These are phyloP conservation scores for Royoungia palumana DNA, from an alignment of 768 basidiomycete genomes.

Conservation along the genomic window DNA sequence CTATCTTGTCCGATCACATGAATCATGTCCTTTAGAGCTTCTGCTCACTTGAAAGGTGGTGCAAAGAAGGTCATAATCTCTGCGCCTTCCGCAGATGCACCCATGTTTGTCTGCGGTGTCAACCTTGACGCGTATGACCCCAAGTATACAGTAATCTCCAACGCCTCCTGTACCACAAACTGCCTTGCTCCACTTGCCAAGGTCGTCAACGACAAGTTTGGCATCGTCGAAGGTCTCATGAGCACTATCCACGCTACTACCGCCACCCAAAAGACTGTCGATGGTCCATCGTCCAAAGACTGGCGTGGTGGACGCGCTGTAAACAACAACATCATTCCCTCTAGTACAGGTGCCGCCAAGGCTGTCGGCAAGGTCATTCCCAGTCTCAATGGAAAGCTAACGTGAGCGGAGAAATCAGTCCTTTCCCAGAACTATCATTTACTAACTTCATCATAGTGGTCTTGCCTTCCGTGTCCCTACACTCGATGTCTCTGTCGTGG, in stretches of 20 bases:
- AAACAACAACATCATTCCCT: constrained; percentile 98
- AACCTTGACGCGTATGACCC: constrained; percentile 92
- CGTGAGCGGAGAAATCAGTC: constrained; percentile 48
- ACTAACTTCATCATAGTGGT: constrained; percentile 46
- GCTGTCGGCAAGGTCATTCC: constrained; percentile 99
- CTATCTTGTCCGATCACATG: constrained; percentile 1
- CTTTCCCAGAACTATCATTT: constrained; percentile 1
- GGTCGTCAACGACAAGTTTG: constrained; percentile 95
- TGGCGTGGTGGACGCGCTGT: constrained; percentile 97
- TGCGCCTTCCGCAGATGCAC: constrained; percentile 94
- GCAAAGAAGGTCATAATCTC: constrained; percentile 99
- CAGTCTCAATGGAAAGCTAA: constrained; percentile 93
- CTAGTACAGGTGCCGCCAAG: constrained; percentile 98
- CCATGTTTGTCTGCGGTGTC: constrained; percentile 94
- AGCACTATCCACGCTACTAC: constrained; percentile 97
- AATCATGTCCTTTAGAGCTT: constrained; percentile 50
- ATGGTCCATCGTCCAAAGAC: constrained; percentile 93
- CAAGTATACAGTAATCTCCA: constrained; percentile 91
- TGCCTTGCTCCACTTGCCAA: constrained; percentile 99
- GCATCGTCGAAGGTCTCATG: constrained; percentile 97
- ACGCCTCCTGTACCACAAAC: constrained; percentile 99
- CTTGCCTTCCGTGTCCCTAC: constrained; percentile 98
- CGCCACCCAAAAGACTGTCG: constrained; percentile 93
- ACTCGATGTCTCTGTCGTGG: constrained; percentile 95
- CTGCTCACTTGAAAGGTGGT: constrained; percentile 93